Evolutionary conservation across 495 filamentous ascomycete species (phyloP), one percentile per base, ranked within the genome.

Genomic region (Penicillium ochrochloron): DNA sequence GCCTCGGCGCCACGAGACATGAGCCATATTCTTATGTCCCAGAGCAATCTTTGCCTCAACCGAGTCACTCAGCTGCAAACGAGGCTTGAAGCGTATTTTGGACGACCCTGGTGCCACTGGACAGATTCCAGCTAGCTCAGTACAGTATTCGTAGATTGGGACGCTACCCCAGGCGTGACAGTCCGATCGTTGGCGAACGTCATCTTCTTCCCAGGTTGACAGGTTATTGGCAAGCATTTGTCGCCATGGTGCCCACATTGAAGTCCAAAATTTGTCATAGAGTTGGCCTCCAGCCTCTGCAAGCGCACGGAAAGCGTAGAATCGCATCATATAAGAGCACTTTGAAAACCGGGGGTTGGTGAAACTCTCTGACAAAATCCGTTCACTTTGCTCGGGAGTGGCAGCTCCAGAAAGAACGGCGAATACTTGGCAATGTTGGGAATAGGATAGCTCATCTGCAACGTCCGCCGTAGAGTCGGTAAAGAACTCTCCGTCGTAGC

Each of bases 121-220:
- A 1, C 31, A 62, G 44, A 80, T 54, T 9, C 75, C 75, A 1
- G 74, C 74, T 10, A 80, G 33, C 61, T 78, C 76, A 11, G 74
- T 73, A 10, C 74, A 76, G 56, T 69, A 78, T 46, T 80, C 78
- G 62, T 78, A 80, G 12, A 80, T 67, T 10, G 78, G 76, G 15
- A 77, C 78, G 59, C 76, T 78, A 2, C 76, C 75, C 78, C 78
- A 80, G 1, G 76, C 78, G 68, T 80, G 78, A 19, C 78, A 80
- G 52, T 80, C 78, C 3, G 74, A 77, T 10, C 78, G 65, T 57
- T 80, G 73, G 2, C 73, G 63, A 2, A 78, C 76, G 57, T 75
- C 74, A 37, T 79, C 76, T 53, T 80, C 78, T 48, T 75, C 78
- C 76, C 78, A 80, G 1, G 78, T 80, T 1, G 75, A 67, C 19